Evolutionary conservation across 768 basidiomycete species (phyloP).

Genomic region (Termitomyces sp.): DNA sequence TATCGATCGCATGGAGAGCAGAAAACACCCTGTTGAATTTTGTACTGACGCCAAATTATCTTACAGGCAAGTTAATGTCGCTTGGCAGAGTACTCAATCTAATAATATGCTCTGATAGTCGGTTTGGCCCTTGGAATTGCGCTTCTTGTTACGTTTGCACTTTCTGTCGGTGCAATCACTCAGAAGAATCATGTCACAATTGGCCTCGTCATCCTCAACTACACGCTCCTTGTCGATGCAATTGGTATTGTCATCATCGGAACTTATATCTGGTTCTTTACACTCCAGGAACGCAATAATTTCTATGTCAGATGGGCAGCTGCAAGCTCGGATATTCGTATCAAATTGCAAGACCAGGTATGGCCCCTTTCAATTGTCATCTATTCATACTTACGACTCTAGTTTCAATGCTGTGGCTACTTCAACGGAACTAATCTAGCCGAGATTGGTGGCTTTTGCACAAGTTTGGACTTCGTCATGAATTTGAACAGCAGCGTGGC

Average conservation of each 20-base stretch:
- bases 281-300: slow-evolving; percentile 63
- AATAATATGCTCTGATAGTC: slow-evolving; percentile 34
- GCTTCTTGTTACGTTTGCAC: slow-evolving; percentile 58
- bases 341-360: slow-evolving; percentile 71
- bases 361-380: slow-evolving; percentile 12
- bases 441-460: slow-evolving; percentile 61
- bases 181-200: slow-evolving; percentile 64
- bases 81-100: neutral
- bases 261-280: slow-evolving; percentile 77
- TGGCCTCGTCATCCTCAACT: slow-evolving; percentile 75
- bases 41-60: slow-evolving; percentile 50
- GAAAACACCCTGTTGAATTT: slow-evolving; percentile 71
- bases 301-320: slow-evolving; percentile 55
- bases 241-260: slow-evolving; percentile 59
- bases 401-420: slow-evolving; percentile 88
- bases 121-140: slow-evolving; percentile 65
- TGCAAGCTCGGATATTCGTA: slow-evolving; percentile 38
- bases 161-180: slow-evolving; percentile 68
- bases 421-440: slow-evolving; percentile 58
- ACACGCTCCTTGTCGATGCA: slow-evolving; percentile 60
- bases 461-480: slow-evolving; percentile 32
- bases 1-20: slow-evolving; percentile 68
- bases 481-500: slow-evolving; percentile 31
- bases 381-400: neutral
- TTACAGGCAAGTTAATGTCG: slow-evolving; percentile 44